A percentile compares a stretch with the other conserved stretches of the same genome.
These are phyloP conservation scores for Aspergillus tanneri DNA, from an alignment of 2,329 filamentous ascomycete species.

Conservation along the genomic window DNA sequence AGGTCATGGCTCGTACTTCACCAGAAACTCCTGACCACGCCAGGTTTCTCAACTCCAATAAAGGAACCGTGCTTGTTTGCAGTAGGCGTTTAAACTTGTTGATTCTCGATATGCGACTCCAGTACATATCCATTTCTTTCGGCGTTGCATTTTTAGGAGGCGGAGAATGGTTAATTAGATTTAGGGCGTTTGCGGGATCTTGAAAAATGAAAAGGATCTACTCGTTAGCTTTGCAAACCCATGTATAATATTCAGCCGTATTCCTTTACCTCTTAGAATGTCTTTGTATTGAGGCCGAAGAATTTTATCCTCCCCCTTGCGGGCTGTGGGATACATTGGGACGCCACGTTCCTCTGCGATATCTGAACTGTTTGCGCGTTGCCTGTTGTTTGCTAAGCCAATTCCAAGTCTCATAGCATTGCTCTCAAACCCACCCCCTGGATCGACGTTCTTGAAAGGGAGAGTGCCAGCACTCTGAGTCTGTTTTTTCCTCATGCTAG, in stretches of 20 bases:
- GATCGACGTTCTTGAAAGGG: slow-evolving; percentile 45
- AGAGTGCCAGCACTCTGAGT: slow-evolving; percentile 43
- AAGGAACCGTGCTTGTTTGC: slow-evolving; percentile 83
- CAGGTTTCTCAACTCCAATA: slow-evolving; percentile 76
- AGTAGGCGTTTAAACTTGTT: slow-evolving; percentile 98
- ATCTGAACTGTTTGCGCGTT: slow-evolving; percentile 82
- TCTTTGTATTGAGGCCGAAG: slow-evolving; percentile 97
- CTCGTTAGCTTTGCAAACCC: neutral
- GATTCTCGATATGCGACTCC: slow-evolving; percentile 84
- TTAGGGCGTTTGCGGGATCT: slow-evolving; percentile 86
- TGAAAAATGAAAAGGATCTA: slow-evolving; percentile 3
- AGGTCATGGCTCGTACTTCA: slow-evolving; percentile 98
- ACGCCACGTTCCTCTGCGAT: slow-evolving; percentile 87
- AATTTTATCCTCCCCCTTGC: slow-evolving; percentile 92
- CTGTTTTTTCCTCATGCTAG: slow-evolving; percentile 78
- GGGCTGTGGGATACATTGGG: slow-evolving; percentile 80
- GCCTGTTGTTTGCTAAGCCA: slow-evolving; percentile 49
- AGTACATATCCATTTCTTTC: slow-evolving; percentile 84
- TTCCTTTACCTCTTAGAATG: slow-evolving; percentile 66
- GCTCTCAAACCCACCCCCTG: slow-evolving; percentile 33
- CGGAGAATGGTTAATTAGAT: slow-evolving; percentile 85
- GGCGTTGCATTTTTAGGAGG: slow-evolving; percentile 69
- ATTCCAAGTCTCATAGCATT: slow-evolving; percentile 30
- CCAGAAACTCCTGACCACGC: slow-evolving; percentile 94
- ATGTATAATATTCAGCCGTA: neutral